Evolutionary conservation across 2,329 filamentous ascomycete genomes (phyloP).

Genomic region (Epichloe glyceriae): DNA sequence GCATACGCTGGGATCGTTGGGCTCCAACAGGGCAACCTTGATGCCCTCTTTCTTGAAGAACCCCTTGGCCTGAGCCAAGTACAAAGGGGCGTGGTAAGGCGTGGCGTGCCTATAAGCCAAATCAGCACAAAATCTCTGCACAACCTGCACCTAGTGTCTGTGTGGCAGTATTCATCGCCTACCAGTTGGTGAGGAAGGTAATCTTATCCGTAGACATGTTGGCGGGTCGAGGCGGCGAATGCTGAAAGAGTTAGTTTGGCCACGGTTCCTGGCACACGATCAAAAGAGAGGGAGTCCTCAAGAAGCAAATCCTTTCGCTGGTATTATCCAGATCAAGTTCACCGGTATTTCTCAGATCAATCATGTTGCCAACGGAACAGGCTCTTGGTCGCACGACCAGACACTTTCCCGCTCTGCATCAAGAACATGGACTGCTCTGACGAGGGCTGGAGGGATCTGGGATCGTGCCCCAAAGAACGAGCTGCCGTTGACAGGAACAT

Average conservation of each 20-base stretch:
- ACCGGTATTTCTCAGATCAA: slow-evolving; percentile 64
- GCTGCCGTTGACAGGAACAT: slow-evolving; percentile 1
- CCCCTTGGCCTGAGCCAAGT: slow-evolving; percentile 63
- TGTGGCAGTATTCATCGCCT: slow-evolving; percentile 14
- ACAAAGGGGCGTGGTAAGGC: slow-evolving; percentile 67
- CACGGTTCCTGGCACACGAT: slow-evolving; percentile 13
- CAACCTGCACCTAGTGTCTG: neutral
- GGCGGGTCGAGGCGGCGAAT: slow-evolving; percentile 27
- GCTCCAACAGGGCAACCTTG: slow-evolving; percentile 65
- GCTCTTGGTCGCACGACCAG: neutral
- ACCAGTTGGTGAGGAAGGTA: slow-evolving; percentile 77
- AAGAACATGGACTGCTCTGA: too few relatives aligned
- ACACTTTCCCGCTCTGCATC: neutral
- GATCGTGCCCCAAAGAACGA: neutral
- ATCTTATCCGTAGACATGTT: slow-evolving; percentile 75
- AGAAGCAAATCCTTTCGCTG: slow-evolving; percentile 81
- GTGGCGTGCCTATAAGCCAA: slow-evolving; percentile 53
- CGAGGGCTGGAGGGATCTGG: too few relatives aligned
- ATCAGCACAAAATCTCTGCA: neutral
- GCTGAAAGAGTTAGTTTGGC: slow-evolving; percentile 36
- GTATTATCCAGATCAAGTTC: slow-evolving; percentile 83
- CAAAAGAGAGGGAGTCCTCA: slow-evolving; percentile 18
- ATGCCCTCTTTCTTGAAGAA: slow-evolving; percentile 65
- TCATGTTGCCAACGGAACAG: slow-evolving; percentile 11
- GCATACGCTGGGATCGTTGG: slow-evolving; percentile 60